A percentile compares a stretch with the other conserved stretches of the same genome.
Conservation (phyloP, 176 grass and related monocot genomes). For the Juncus inflexus region DNA sequence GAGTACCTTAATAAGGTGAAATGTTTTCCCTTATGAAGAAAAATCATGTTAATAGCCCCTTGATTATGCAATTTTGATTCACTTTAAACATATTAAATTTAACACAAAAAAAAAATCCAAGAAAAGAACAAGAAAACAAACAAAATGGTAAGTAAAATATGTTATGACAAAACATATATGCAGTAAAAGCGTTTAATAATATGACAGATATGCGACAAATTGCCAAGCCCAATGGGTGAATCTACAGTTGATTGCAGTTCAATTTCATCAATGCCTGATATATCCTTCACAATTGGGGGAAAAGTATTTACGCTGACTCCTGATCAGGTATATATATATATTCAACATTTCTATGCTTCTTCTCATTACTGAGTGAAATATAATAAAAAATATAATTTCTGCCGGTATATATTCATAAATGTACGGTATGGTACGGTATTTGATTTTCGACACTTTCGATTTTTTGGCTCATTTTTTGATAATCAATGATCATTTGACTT, state of each 20-base stretch:
- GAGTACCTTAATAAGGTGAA: constrained; percentile 53
- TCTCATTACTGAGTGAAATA: background rate
- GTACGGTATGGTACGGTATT: background rate
- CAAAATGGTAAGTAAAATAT: background rate
- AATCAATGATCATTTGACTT: too few species aligned
- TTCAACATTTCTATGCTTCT: background rate
- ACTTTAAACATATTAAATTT: background rate
- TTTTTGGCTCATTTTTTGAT: too few species aligned
- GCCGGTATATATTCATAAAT: background rate
- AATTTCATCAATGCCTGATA: constrained; percentile 57
- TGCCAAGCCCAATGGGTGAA: constrained; percentile 70
- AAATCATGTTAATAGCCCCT: background rate
- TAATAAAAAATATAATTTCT: background rate
- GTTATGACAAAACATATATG: background rate
- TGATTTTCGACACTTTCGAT: too few species aligned
- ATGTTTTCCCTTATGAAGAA: constrained; percentile 3
- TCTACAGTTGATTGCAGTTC: constrained; percentile 68
- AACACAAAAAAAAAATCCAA: background rate
- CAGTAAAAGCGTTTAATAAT: constrained; percentile 10
- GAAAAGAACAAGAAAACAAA: background rate
- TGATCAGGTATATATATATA: constrained; percentile 49
- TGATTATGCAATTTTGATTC: background rate
- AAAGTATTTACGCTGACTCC: constrained; percentile 54
- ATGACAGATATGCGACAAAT: constrained; percentile 56
- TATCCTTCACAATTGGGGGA: constrained; percentile 66